Base-by-base conservation (phyloP, 1,284 basidiomycete species). In the Caloboletus firmus region DNA sequence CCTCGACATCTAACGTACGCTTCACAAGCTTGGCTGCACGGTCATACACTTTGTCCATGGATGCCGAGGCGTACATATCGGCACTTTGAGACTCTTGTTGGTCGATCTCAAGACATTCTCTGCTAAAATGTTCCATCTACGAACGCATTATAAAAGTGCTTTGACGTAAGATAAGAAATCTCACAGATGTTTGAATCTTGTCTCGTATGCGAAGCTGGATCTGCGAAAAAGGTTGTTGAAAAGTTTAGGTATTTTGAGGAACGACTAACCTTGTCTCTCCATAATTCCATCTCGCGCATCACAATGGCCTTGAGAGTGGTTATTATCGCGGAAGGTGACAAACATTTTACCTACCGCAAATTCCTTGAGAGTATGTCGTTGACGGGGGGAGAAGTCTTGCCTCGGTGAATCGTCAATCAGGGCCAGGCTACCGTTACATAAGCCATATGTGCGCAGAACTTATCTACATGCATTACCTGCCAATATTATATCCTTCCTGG, bases 251-350 rank as follows among this genome's bases (percentile, higher is more conserved):
- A 36, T 45, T 26, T 47, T 7, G 47, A 45, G 22, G 40, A 45
- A 50, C n/a, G 5, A 62, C n/a, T 66, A 52, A 89, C 89, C 79
- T 95, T 95, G 70, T 98, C 95, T 57, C 89, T 79, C 91, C 93
- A 95, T 3, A 98, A 74, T 70, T 97, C 95, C 84, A 98, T 87
- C 73, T 98, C 95, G 42, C 95, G 84, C 88, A 97, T 93, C n/a
- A 89, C 87, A 51, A 98, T 87, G 6, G 91, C 89, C 79, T 83
- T 56, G 24, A 26, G 13, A 37, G 36, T 24, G 10, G 31, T 66
- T 35, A 61, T 53, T 32, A 47, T 34, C 49, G 50, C 13, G 28
- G 39, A 35, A 48, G 4, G 18, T 17, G 43, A n/a, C 35, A n/a
- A 24, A 41, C n/a, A 10, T 41, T 46, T 43, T 41, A 55, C 78